Percentiles rank a stretch among this genome's conserved stretches.
Conservation (phyloP, 306 rosid genomes). For the Sicyos baderoa region DNA sequence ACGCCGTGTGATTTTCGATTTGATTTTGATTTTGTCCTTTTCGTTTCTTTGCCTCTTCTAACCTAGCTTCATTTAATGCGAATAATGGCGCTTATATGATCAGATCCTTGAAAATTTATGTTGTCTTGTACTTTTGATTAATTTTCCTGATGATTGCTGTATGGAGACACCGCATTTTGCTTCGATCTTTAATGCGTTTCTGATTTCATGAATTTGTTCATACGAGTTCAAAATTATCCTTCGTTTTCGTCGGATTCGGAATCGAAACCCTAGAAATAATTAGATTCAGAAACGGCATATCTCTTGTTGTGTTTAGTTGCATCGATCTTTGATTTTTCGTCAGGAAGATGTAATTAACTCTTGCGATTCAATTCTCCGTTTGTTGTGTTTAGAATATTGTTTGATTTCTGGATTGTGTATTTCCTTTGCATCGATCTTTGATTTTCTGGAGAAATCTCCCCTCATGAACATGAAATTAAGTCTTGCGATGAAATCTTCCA, state of each 20-base stretch:
- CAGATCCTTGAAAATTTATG: slow-evolving; percentile 6
- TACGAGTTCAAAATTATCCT: not conserved
- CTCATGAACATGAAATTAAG: slow-evolving; percentile 3
- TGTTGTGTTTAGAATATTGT: too few species aligned
- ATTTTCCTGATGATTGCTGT: not conserved
- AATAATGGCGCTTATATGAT: not conserved
- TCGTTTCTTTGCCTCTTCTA: slow-evolving; percentile 7
- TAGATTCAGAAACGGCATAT: not conserved
- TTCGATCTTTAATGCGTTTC: slow-evolving; percentile 1
- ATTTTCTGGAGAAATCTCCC: not conserved
- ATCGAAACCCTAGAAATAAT: slow-evolving; percentile 4
- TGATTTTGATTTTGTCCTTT: not conserved
- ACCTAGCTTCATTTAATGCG: slow-evolving; percentile 13
- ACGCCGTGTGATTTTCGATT: not conserved
- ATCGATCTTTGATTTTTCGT: not conserved
- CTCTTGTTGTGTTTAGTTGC: not conserved
- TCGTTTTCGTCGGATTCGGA: not conserved
- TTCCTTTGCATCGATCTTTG: not conserved
- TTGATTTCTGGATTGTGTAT: not conserved
- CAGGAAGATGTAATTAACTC: too few species aligned
- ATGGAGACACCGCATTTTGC: not conserved
- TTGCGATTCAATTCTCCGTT: too few species aligned
- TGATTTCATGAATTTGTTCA: not conserved
- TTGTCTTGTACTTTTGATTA: slow-evolving; percentile 16
- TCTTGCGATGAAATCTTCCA: slow-evolving; percentile 19